Evolutionary conservation across 805 yeast genomes (phyloP).

Genomic region (Brettanomyces naardenensis): DNA sequence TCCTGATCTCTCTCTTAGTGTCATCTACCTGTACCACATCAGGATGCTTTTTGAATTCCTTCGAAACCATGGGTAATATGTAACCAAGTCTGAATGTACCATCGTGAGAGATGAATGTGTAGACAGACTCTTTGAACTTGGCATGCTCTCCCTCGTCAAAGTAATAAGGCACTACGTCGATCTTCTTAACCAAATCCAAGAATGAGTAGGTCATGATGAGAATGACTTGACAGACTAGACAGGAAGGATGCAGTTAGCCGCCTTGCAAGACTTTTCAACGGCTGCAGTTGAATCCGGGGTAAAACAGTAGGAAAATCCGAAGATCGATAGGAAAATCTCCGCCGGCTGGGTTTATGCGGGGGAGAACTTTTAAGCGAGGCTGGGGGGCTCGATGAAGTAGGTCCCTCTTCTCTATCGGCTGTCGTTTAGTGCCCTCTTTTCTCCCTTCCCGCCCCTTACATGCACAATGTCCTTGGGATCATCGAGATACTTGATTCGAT

Average conservation of each 20-base stretch:
- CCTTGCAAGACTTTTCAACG: too few species aligned
- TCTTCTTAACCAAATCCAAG: constrained; percentile 20
- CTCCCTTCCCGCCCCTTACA: neutral
- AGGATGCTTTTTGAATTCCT: constrained; percentile 16
- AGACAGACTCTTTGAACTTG: constrained; percentile 18
- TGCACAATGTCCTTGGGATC: constrained; percentile 6
- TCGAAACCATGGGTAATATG: constrained; percentile 27
- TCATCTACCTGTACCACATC: constrained; percentile 22
- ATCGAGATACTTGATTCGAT: constrained; percentile 6
- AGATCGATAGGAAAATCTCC: too few species aligned
- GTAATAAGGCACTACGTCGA: constrained; percentile 26
- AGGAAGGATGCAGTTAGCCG: too few species aligned
- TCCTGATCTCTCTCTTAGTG: constrained; percentile 18
- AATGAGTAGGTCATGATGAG: constrained; percentile 7
- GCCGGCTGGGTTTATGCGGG: too few species aligned
- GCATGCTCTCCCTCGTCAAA: constrained; percentile 12
- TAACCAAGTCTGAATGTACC: constrained; percentile 30
- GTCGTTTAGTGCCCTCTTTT: too few species aligned
- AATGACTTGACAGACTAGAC: too few species aligned
- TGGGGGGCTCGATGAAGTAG: too few species aligned
- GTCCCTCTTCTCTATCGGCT: too few species aligned
- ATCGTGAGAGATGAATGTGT: constrained; percentile 30
- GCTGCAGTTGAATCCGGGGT: too few species aligned
- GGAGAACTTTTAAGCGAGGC: too few species aligned
- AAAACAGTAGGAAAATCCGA: too few species aligned